Base-by-base conservation (phyloP, 176 grass and related monocot species). In the Musa schizocarpa region DNA sequence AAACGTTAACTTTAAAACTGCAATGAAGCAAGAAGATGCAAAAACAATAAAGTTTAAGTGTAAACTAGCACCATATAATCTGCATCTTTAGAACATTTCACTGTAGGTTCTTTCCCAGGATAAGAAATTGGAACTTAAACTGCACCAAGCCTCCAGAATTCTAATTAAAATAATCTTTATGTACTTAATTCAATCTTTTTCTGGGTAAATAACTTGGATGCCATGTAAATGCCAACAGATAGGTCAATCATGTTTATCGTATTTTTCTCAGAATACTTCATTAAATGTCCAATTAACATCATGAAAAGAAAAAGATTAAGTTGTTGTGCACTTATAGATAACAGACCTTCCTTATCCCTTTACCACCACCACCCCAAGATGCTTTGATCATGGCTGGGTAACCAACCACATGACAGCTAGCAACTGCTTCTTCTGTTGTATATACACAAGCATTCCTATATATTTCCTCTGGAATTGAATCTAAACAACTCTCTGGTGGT, bases 301-400 rank as follows among this genome's bases (percentile, higher is more conserved):
- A 43, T 43, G 34, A 43, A 43, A 43, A 6, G 4, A 43, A 43
- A 43, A 43, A 6, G 34, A 43, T 43, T 43, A 43, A 43, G 34
- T 43, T 43, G 34, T 5, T 43, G 11, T 4, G 9, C 12, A 11
- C 11, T 21, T 70, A 19, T 20, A 34, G 8, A 13, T 19, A 17
- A n/a, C 82, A 23, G 77, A 94, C 91, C 96, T 99, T 99, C 76
- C 96, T 93, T 81, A 99, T 99, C 78, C 96, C 96, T 94, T 99
- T 99, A 77, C 96, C 96, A 13, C 96, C 91, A 1, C 96, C 96
- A 68, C 96, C 96, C 96, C 96, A 99, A 65, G 96, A 99, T 82
- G 96, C 96, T 70, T 99, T 99, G 78, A 99, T 99, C 96, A 99
- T 99, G 69, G 96, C 91, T 59, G 96, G 96, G 82, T 99, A 99